Evolutionary conservation across 257 asterid genomes (phyloP).

Genomic region (Nicotiana tomentosiformis): DNA sequence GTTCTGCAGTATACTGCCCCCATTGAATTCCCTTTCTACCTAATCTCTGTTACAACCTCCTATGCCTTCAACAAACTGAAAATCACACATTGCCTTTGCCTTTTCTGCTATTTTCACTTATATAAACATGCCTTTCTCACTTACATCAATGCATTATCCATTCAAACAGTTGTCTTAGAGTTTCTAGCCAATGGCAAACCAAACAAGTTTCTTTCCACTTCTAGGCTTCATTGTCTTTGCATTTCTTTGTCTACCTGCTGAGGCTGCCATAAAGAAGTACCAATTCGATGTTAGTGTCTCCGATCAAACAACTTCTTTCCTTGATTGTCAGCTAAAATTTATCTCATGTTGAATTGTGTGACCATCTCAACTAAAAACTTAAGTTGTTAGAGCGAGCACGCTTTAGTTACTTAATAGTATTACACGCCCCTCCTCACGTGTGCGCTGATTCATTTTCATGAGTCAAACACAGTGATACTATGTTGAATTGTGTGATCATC

Average conservation of each 20-base stretch:
- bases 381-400: too few species aligned
- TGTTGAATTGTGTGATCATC: background rate
- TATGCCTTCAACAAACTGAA: conserved; percentile 19
- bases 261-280: conserved; percentile 46
- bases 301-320: background rate
- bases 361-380: too few species aligned
- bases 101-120: conserved; percentile 6
- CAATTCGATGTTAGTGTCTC: conserved; percentile 40
- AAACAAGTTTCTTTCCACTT: background rate
- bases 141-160: background rate
- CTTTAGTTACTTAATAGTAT: too few species aligned
- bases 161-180: background rate
- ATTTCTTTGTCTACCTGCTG: conserved; percentile 8
- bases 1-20: conserved; percentile 7
- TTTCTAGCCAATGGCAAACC: background rate
- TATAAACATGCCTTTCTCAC: background rate
- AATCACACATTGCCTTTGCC: conserved; percentile 3
- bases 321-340: background rate
- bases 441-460: background rate
- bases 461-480: background rate
- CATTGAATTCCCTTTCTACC: conserved; percentile 8
- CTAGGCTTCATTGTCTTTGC: background rate
- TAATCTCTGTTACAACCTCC: conserved; percentile 11
- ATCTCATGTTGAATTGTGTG: too few species aligned
- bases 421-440: background rate